Evolutionary conservation across 371 early-diverging fungal species (phyloP).

Genomic region (Mortierella sp.): DNA sequence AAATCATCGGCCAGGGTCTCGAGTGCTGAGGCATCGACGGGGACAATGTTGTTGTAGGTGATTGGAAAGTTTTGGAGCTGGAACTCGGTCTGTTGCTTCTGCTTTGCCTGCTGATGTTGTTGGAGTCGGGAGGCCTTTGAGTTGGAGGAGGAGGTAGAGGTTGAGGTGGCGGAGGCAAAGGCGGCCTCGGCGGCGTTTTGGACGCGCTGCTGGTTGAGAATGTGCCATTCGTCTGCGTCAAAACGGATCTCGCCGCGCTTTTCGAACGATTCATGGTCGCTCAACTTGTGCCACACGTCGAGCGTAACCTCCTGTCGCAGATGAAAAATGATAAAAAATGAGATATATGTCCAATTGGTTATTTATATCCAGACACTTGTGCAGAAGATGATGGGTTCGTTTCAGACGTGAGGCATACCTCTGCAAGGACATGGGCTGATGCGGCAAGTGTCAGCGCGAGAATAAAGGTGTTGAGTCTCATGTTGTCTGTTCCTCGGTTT

Average conservation of each 20-base stretch:
- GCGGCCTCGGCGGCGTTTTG: slow-evolving; percentile 19
- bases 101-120: slow-evolving; percentile 23
- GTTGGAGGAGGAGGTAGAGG: slow-evolving; percentile 13
- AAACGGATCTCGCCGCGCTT: slow-evolving; percentile 53
- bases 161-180: slow-evolving; percentile 12
- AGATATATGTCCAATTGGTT: neutral
- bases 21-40: neutral
- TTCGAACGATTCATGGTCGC: slow-evolving; percentile 50
- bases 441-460: slow-evolving; percentile 44
- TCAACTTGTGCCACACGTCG: slow-evolving; percentile 51
- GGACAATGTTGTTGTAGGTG: slow-evolving; percentile 19
- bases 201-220: slow-evolving; percentile 10
- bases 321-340: neutral
- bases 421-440: slow-evolving; percentile 48
- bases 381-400: neutral
- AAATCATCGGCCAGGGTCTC: slow-evolving; percentile 35
- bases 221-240: slow-evolving; percentile 38
- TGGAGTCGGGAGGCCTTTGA: slow-evolving; percentile 6
- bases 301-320: slow-evolving; percentile 40
- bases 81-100: neutral
- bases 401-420: slow-evolving; percentile 25
- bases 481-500: slow-evolving; percentile 12
- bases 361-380: neutral
- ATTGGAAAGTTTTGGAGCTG: slow-evolving; percentile 11
- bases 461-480: slow-evolving; percentile 40